Base-by-base conservation (phyloP, 2,329 filamentous ascomycete genomes). In the Colletotrichum sp. region DNA sequence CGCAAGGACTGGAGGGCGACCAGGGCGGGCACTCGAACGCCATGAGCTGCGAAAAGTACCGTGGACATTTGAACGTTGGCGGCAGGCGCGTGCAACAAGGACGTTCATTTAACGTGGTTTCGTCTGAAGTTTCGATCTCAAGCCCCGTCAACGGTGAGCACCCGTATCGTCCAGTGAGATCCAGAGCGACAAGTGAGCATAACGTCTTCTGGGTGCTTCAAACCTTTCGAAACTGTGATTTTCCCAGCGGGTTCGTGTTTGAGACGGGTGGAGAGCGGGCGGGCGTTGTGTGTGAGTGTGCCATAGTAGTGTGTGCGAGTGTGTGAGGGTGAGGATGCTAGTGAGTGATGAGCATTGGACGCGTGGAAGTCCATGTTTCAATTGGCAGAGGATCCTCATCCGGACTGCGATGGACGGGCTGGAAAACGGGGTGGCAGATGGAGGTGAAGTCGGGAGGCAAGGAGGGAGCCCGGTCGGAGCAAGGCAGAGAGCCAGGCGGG, bases 321-420 rank as follows among this genome's bases (percentile, higher is more conserved):
- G 43, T 52, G 43, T 52, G 43, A 43, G 57, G 57, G 28, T 18
- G 57, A 48, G 32, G 34, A 24, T 66, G 64, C 9, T 36, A 18
- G 52, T 28, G 36, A 55, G 32, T 10, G 38, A 57, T 71, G 48
- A 21, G 36, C 36, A 61, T 43, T 71, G 55, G 60, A 71, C 66
- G 74, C 74, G 67, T 71, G 72, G 28, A 75, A 66, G 34, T 67
- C 71, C 74, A 64, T 71, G 74, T 75, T 76, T 75, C 58, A 76
- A 76, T 67, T 36, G n/a, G 65, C 65, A 38, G 24, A 57, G 61
- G 74, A 74, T 74, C 55, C 60, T 67, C 30, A 69, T 74, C 57
- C 55, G 55, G 61, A 55, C 52, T 71, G 67, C 21, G 28, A 64
- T 72, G 52, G 32, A 34, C 57, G 38, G 48, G 32, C 21, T 52